Evolutionary conservation across 495 filamentous ascomycete genomes (phyloP).

Genomic region (Talaromyces proteolyticus): DNA sequence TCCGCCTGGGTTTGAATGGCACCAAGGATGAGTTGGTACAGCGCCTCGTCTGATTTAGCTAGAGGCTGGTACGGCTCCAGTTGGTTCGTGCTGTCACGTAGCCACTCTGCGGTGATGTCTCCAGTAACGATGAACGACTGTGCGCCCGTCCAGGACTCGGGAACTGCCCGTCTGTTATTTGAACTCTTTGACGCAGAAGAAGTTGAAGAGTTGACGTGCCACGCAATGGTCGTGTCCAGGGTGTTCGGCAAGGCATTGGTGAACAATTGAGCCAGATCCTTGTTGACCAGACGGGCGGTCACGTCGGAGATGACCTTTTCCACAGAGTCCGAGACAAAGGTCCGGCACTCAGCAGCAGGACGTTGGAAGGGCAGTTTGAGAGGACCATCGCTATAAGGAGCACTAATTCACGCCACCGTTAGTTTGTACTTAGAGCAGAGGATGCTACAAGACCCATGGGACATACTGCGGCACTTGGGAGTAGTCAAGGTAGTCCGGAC

Average conservation of each 20-base stretch:
- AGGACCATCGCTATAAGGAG: slow-evolving; percentile 72
- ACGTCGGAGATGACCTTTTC: slow-evolving; percentile 84
- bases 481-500: slow-evolving; percentile 47
- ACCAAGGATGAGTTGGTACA: slow-evolving; percentile 78
- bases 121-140: slow-evolving; percentile 97
- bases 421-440: not conserved
- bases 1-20: slow-evolving; percentile 96
- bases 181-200: slow-evolving; percentile 11
- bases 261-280: slow-evolving; percentile 87
- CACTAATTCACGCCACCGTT: slow-evolving; percentile 30
- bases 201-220: slow-evolving; percentile 53
- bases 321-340: slow-evolving; percentile 78
- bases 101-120: slow-evolving; percentile 98
- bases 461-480: slow-evolving; percentile 40
- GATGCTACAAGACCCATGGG: not conserved
- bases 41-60: slow-evolving; percentile 67
- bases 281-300: slow-evolving; percentile 71
- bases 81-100: slow-evolving; percentile 96
- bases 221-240: slow-evolving; percentile 83
- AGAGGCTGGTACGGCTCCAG: slow-evolving; percentile 81
- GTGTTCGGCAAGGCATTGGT: slow-evolving; percentile 98
- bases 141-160: slow-evolving; percentile 67
- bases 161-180: slow-evolving; percentile 38
- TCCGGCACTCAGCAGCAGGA: slow-evolving; percentile 73
- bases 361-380: slow-evolving; percentile 86